A percentile compares a stretch with the other conserved stretches of the same genome.
Conservation (phyloP, 352 stramenopile species). For the Globisporangium nodosum region DNA sequence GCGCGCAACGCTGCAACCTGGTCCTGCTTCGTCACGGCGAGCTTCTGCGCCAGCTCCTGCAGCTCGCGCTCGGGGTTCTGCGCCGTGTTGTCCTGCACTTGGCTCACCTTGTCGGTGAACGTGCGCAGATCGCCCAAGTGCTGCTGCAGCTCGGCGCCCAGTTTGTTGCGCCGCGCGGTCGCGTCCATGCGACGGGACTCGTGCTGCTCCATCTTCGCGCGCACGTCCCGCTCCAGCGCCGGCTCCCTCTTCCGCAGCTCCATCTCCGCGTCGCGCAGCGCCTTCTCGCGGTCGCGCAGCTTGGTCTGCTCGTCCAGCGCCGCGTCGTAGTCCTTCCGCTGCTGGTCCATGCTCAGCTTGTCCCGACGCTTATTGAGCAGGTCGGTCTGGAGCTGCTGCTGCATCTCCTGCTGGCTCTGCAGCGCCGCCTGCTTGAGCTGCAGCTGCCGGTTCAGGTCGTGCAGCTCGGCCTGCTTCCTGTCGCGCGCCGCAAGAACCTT, state of each 20-base stretch:
- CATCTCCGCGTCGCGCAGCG: conserved; percentile 36
- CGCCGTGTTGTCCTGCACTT: conserved; percentile 28
- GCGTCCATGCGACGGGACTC: conserved; percentile 23
- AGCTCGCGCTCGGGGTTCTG: conserved; percentile 43
- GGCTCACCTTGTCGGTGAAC: conserved; percentile 35
- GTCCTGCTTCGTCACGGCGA: conserved; percentile 37
- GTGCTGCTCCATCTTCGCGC: conserved; percentile 36
- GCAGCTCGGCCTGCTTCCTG: conserved; percentile 38
- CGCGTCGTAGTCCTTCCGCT: conserved; percentile 49
- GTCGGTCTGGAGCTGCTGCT: conserved; percentile 58
- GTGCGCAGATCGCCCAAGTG: conserved; percentile 33
- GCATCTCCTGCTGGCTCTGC: conserved; percentile 36
- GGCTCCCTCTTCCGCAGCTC: conserved; percentile 34
- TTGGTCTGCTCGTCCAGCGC: conserved; percentile 43
- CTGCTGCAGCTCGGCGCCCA: conserved; percentile 35
- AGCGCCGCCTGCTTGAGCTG: conserved; percentile 51
- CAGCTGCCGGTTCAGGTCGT: conserved; percentile 44
- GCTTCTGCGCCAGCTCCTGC: conserved; percentile 29
- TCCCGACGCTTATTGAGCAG: conserved; percentile 54
- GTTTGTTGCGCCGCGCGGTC: conserved; percentile 20
- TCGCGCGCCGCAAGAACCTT: conserved; percentile 41
- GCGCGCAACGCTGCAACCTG: conserved; percentile 28
- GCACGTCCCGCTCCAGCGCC: conserved; percentile 34
- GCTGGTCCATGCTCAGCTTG: conserved; percentile 41
- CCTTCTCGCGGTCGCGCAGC: conserved; percentile 52